Evolutionary conservation across 2,329 filamentous ascomycete species (phyloP), one percentile per base, ranked within the genome.

Genomic region (Orbilia ellipsospora): DNA sequence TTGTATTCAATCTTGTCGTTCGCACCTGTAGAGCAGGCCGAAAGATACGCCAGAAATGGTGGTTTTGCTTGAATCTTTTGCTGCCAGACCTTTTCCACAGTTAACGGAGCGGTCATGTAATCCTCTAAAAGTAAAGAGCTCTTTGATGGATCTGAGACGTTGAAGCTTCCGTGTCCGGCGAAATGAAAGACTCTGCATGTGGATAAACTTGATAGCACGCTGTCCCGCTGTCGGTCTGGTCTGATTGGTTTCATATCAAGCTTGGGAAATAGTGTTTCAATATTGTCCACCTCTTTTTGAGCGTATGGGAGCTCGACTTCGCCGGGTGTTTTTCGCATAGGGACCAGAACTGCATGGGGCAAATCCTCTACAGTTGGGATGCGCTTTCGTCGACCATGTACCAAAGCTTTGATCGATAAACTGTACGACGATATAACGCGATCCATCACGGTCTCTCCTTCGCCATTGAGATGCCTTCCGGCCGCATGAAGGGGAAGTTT

Each of bases 181-280:
- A 85, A 85, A 73, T 85, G 83, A 67, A 84, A 83, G 2, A 84
- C 81, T 13, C 79, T 77, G 77, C 81, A 82, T 0, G 23, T 50
- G 2, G 20, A 48, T 2, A 84, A 63, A 2, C 72, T 48, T 0
- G n/a, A 6, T 0, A 82, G 1, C 0, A 83, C 66, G 1, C 81
- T 78, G 72, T 44, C 23, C 78, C 79, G 7, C 42, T 52, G 15
- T 36, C 5, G 10, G 50, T 44, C n/a, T n/a, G 8, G 28, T 48
- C 1, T 13, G 44, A 26, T 4, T 6, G 7, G 10, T 5, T 3
- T 64, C 36, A 70, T 15, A 13, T 64, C 18, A 12, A 75, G 13
- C 20, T 26, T 45, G 16, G 13, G n/a, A n/a, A 31, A 57, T 4
- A 54, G 26, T 5, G 23, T 26, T n/a, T 57, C n/a, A 13, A 69